phyloP scores from a whole-genome alignment of 176 grass and related monocot genomes.

The Cenchrus fungigraminus region DNA sequence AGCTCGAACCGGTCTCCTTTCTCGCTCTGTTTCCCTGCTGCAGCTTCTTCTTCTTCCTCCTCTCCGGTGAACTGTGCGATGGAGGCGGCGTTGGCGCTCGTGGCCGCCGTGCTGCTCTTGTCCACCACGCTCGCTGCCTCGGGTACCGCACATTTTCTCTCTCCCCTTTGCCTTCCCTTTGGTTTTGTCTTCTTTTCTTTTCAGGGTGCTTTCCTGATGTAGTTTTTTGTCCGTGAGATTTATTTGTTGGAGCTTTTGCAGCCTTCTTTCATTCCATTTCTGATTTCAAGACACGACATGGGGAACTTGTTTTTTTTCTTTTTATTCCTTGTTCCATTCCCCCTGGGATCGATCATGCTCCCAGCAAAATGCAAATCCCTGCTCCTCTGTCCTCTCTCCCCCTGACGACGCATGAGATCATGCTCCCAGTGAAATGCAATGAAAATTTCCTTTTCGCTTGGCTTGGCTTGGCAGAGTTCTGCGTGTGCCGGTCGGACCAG shows the following conservation, averaged over 20 bases:
- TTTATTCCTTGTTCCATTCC: background rate
- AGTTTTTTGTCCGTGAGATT: background rate
- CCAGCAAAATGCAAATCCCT: background rate
- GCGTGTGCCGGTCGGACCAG: constrained; percentile 80
- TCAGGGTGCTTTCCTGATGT: background rate
- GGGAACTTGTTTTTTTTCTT: background rate
- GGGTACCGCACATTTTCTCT: constrained; percentile 31
- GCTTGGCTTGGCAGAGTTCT: constrained; percentile 64
- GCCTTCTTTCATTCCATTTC: background rate
- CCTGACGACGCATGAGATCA: background rate
- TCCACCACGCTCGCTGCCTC: constrained; percentile 41
- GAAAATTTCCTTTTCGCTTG: no score
- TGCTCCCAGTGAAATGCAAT: no score
- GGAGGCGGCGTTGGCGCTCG: constrained; percentile 37
- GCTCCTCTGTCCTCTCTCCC: background rate
- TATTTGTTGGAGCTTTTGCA: background rate
- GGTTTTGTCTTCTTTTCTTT: no score
- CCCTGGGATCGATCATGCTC: background rate
- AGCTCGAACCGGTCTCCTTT: constrained; percentile 3
- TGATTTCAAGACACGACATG: background rate
- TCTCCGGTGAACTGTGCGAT: background rate
- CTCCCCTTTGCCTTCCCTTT: background rate
- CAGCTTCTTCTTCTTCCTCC: no score
- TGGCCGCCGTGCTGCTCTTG: constrained; percentile 40
- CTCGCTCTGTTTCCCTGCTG: background rate